Evolutionary conservation across 2,329 filamentous ascomycete genomes (phyloP).

Genomic region (Ascosphaera aggregata): DNA sequence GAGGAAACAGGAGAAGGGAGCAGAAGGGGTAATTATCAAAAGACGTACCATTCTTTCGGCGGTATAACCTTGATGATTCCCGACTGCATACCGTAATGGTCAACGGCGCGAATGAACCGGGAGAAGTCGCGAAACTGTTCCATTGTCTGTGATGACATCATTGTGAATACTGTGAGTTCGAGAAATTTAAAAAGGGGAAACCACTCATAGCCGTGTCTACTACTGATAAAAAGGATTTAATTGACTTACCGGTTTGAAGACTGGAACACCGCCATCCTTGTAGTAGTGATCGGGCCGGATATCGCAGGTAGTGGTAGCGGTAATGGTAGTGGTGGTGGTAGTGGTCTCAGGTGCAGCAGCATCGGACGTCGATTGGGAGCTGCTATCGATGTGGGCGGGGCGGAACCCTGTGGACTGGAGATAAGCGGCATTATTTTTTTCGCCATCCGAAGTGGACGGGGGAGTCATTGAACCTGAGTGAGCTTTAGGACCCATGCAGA

Average conservation of each 20-base stretch:
- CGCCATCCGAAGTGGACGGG: conserved; percentile 20
- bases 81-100: conserved; percentile 90
- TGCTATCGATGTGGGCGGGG: conserved; percentile 19
- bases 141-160: conserved; percentile 37
- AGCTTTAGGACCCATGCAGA: conserved; percentile 7
- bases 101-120: conserved; percentile 70
- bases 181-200: neutral
- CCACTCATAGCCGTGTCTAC: neutral
- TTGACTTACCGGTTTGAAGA: conserved; percentile 60
- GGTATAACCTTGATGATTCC: conserved; percentile 94
- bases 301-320: conserved; percentile 47
- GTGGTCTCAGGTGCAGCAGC: conserved; percentile 8
- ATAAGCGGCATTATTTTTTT: conserved; percentile 16
- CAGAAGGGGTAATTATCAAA: too few species aligned
- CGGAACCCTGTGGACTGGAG: conserved; percentile 8
- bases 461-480: conserved; percentile 21
- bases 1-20: too few species aligned
- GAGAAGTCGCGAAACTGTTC: conserved; percentile 87
- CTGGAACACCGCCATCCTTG: conserved; percentile 56
- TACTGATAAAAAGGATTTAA: neutral
- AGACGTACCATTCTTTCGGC: conserved; percentile 70
- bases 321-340: conserved; percentile 9
- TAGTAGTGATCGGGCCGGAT: conserved; percentile 75
- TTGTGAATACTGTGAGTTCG: conserved; percentile 1
- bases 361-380: conserved; percentile 7